Percentiles rank a stretch among this genome's conserved stretches.
Evolutionary conservation across 2,329 filamentous ascomycete species (phyloP).

Genomic region (Xenoacremonium recifei): DNA sequence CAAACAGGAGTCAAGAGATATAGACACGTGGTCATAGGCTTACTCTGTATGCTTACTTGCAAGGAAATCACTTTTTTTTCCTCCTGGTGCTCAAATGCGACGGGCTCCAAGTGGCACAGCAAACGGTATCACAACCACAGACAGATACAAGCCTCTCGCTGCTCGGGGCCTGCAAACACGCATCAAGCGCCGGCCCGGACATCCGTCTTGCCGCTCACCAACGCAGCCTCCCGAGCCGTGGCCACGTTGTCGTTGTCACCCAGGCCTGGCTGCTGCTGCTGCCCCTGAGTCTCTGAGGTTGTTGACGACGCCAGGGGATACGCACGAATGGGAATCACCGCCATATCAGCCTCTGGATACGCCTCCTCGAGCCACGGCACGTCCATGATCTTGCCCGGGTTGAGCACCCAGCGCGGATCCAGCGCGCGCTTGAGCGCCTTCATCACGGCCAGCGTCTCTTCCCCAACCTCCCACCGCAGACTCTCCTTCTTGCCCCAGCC

Average conservation of each 20-base stretch:
- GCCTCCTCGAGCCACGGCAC: slow-evolving; percentile 39
- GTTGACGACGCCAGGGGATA: slow-evolving; percentile 12
- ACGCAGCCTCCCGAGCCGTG: neutral
- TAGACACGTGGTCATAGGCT: too few relatives aligned
- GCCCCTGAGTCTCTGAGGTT: too few relatives aligned
- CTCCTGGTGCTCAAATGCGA: too few relatives aligned
- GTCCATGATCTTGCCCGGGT: slow-evolving; percentile 90
- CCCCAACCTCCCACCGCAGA: slow-evolving; percentile 74
- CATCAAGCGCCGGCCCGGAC: neutral
- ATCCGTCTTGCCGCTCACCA: neutral
- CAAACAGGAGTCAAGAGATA: too few relatives aligned
- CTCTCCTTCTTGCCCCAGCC: slow-evolving; percentile 85
- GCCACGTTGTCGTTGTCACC: too few relatives aligned
- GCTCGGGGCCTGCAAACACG: neutral
- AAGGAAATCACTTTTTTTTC: too few relatives aligned
- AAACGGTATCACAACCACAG: too few relatives aligned
- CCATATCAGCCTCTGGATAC: slow-evolving; percentile 14
- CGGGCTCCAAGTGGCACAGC: too few relatives aligned
- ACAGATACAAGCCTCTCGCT: neutral
- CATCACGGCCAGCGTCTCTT: slow-evolving; percentile 82
- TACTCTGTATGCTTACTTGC: too few relatives aligned
- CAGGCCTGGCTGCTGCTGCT: too few relatives aligned
- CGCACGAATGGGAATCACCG: slow-evolving; percentile 23
- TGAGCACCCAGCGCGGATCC: slow-evolving; percentile 86
- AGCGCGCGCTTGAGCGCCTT: slow-evolving; percentile 77